Evolutionary conservation across 345 rosid species (phyloP).

Genomic region (thale cress (Arabidopsis thaliana)): DNA sequence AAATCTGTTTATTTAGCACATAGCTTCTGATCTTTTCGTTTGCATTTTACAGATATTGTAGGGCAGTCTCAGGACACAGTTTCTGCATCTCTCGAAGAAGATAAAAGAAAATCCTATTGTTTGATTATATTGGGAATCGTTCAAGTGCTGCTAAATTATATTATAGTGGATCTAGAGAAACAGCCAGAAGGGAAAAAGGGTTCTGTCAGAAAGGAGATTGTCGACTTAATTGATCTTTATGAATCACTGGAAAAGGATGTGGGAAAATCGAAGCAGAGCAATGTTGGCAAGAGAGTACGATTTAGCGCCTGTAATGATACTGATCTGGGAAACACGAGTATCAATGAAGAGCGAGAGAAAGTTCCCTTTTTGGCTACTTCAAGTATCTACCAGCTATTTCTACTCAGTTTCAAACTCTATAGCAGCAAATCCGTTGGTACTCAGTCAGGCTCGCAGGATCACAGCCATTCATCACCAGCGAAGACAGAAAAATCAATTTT

Average conservation of each 20-base stretch:
- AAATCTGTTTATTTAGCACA: constrained; percentile 2
- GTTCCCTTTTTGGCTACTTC: constrained; percentile 70
- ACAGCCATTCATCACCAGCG: constrained; percentile 54
- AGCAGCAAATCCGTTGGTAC: constrained; percentile 42
- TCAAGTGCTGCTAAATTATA: constrained; percentile 66
- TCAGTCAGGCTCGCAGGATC: constrained; percentile 54
- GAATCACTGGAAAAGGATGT: constrained; percentile 52
- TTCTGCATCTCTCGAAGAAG: constrained; percentile 57
- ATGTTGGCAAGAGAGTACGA: constrained; percentile 53
- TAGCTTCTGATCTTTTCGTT: constrained; percentile 24
- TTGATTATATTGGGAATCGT: constrained; percentile 60
- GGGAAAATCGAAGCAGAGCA: constrained; percentile 53
- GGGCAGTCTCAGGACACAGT: constrained; percentile 57
- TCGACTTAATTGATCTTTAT: constrained; percentile 57
- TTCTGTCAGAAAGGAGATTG: constrained; percentile 67
- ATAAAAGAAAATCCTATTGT: constrained; percentile 59
- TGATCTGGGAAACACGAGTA: constrained; percentile 46
- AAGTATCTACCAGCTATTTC: constrained; percentile 66
- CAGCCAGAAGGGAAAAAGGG: constrained; percentile 53
- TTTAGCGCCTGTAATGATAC: constrained; percentile 43
- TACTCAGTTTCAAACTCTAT: constrained; percentile 45
- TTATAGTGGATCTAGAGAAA: constrained; percentile 65
- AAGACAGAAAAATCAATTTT: constrained; percentile 50
- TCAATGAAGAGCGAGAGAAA: constrained; percentile 52
- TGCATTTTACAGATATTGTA: constrained; percentile 64